Conservation (phyloP, 805 yeast species). For the Candida sphagnicola region DNA sequence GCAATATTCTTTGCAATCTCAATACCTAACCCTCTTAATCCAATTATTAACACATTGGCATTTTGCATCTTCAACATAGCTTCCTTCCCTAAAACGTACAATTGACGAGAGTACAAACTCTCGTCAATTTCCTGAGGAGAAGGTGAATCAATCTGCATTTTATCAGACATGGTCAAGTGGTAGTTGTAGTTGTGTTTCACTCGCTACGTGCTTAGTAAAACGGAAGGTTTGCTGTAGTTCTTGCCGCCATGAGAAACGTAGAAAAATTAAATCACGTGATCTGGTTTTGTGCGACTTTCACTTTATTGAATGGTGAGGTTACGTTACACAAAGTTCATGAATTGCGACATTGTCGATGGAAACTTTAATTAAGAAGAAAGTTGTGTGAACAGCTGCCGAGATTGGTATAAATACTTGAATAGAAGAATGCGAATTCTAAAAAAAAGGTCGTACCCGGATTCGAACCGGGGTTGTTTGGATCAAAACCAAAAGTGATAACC, state of each 20-base stretch:
- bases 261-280: too few relatives aligned
- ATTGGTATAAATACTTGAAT: too few relatives aligned
- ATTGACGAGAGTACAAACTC: constrained; percentile 91
- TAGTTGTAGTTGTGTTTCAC: too few relatives aligned
- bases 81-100: constrained; percentile 93
- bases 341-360: too few relatives aligned
- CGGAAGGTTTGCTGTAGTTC: too few relatives aligned
- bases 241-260: too few relatives aligned
- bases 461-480: constrained; percentile 83
- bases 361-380: too few relatives aligned
- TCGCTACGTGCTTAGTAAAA: too few relatives aligned
- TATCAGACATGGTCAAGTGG: constrained; percentile 9
- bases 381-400: too few relatives aligned
- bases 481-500: constrained; percentile 82
- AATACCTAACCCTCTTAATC: constrained; percentile 87
- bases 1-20: constrained; percentile 97
- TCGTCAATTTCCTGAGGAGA: constrained; percentile 68
- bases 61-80: constrained; percentile 97
- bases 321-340: too few relatives aligned
- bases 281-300: too few relatives aligned
- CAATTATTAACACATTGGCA: constrained; percentile 88
- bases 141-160: constrained; percentile 43
- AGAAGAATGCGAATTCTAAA: constrained; percentile 4
- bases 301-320: too few relatives aligned
- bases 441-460: constrained; percentile 63